phyloP scores from a whole-genome alignment of 2,329 filamentous ascomycete species.

The Dactylellina parvicollis region DNA sequence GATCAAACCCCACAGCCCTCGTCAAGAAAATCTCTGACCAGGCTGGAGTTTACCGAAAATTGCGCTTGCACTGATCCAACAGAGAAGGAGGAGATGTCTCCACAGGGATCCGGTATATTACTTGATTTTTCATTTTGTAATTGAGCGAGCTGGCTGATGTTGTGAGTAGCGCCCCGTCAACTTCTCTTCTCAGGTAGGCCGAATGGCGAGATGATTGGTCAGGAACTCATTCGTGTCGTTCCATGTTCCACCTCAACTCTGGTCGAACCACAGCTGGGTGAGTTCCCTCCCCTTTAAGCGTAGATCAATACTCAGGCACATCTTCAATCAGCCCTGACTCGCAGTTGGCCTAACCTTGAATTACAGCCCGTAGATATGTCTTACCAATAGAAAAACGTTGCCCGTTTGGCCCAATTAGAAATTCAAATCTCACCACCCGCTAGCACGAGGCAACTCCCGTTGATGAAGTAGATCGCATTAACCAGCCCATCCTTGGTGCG shows the following conservation, averaged over 20 bases:
- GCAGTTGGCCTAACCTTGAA: conserved; percentile 4
- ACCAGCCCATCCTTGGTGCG: conserved; percentile 1
- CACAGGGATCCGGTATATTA: conserved; percentile 14
- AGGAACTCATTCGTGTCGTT: conserved; percentile 7
- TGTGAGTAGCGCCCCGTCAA: conserved; percentile 5
- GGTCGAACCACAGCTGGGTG: conserved; percentile 6
- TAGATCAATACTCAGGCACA: conserved; percentile 22
- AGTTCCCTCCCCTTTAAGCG: conserved; percentile 1
- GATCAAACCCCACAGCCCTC: conserved; percentile 25
- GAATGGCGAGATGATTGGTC: conserved; percentile 40
- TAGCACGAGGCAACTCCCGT: neutral
- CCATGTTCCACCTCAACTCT: conserved; percentile 29
- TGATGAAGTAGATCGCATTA: conserved; percentile 10
- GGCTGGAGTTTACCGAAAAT: conserved; percentile 8
- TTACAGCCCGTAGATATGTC: conserved; percentile 32
- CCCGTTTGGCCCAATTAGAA: conserved; percentile 13
- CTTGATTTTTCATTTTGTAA: conserved; percentile 4
- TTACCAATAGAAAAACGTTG: conserved; percentile 19
- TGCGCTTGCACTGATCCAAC: conserved; percentile 5
- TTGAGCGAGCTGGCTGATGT: neutral
- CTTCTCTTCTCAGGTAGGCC: conserved; percentile 31
- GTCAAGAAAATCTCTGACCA: conserved; percentile 11
- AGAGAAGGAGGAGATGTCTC: conserved; percentile 25
- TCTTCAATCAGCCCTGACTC: neutral
- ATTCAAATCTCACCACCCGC: neutral